Evolutionary conservation across 495 filamentous ascomycete species (phyloP), one percentile per base, ranked within the genome.

Genomic region (Hypoxylon subgilvum): DNA sequence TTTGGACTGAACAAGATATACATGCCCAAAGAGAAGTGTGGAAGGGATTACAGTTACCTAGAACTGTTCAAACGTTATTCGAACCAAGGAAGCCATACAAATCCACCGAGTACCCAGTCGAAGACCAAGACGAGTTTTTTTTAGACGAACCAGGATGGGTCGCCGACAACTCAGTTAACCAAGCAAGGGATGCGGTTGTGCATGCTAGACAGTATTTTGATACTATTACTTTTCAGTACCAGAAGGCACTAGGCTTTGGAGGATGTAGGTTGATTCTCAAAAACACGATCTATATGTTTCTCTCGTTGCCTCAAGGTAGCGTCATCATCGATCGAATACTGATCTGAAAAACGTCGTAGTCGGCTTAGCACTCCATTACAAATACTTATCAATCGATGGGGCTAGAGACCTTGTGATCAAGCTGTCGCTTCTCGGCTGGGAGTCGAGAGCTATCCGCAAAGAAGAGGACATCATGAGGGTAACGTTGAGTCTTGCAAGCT

Each of bases 291-390:
- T 34, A 30, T 12, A 10, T 13, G 31, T 3, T 4, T 12, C 3
- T 3, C 9, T 34, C 7, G 3, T 13, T 3, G 7, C 3, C n/a
- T 12, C 31, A 3, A 10, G n/a, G 31, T 3, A 12, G 2, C 5
- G 4, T 34, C 7, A 4, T 13, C n/a, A 13, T 13, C 30, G 34
- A 14, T 5, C 23, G 0, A 12, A 1, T 55, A 14, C 57, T 61
- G n/a, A 61, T 27, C 4, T 3, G 1, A 39, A 44, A 25, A 2
- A 8, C 14, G 5, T n/a, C n/a, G n/a, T 23, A 63, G 60, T 43
- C 31, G 60, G 60, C 18, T 1, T 63, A 18, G 48, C 48, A 0
- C 60, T 63, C 28, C 60, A 57, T 18, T 63, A 31, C 6, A 47
- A 22, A 39, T 53, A 35, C 12, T 19, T 14, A 6, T 25, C 23